Evolutionary conservation across 495 filamentous ascomycete genomes (phyloP).

Genomic region (Recurvomyces mirabilis): DNA sequence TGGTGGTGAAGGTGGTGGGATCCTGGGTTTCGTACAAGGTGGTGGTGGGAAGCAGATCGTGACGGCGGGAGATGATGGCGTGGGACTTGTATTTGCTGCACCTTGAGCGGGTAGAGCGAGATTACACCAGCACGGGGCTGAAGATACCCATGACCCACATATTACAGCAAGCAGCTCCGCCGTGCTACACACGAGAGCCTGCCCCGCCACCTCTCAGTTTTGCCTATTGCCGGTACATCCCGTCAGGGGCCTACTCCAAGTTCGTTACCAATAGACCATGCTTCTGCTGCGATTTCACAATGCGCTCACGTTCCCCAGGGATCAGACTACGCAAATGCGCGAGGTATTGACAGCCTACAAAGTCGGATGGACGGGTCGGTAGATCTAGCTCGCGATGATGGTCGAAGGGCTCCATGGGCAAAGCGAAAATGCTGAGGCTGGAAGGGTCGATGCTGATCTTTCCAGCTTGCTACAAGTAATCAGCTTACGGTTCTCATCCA

Average conservation of each 20-base stretch:
- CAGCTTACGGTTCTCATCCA: too few relatives aligned
- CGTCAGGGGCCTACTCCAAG: not conserved
- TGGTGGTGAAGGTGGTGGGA: constrained; percentile 24
- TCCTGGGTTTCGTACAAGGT: constrained; percentile 26
- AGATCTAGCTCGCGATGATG: too few relatives aligned
- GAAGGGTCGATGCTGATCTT: too few relatives aligned
- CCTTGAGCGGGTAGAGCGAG: too few relatives aligned
- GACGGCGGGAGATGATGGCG: constrained; percentile 27
- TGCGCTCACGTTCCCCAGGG: too few relatives aligned
- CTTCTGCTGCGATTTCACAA: too few relatives aligned
- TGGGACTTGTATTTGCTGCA: constrained; percentile 18
- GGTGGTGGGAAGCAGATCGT: constrained; percentile 20
- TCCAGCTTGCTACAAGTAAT: too few relatives aligned
- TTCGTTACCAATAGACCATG: not conserved
- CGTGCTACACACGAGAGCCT: not conserved
- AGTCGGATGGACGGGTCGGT: too few relatives aligned
- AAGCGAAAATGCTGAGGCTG: too few relatives aligned
- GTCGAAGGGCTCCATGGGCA: too few relatives aligned
- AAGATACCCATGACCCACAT: not conserved
- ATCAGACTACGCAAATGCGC: too few relatives aligned
- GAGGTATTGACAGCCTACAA: too few relatives aligned
- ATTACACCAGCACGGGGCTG: not conserved
- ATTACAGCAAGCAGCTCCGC: not conserved
- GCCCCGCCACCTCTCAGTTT: not conserved
- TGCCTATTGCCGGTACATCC: not conserved